phyloP scores from a whole-genome alignment of 352 stramenopile genomes.

The Pythium insidiosum region DNA sequence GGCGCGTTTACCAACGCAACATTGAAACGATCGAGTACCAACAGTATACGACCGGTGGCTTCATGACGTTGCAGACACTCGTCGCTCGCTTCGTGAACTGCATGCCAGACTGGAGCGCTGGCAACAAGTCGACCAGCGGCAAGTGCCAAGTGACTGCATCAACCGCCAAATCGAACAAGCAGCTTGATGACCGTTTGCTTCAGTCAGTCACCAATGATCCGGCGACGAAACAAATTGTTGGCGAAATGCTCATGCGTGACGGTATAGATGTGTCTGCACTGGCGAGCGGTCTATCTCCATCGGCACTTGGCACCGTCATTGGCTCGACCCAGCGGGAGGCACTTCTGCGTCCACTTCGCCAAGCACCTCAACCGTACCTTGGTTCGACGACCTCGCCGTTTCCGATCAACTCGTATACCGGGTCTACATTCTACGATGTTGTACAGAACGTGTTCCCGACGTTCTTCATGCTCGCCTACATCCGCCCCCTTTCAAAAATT shows the following conservation, averaged over 20 bases:
- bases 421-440: conserved; percentile 30
- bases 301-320: too few relatives aligned
- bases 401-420: conserved; percentile 10
- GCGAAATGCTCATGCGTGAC: not conserved
- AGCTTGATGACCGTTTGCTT: conserved; percentile 14
- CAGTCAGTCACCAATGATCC: conserved; percentile 13
- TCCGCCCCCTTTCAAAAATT: conserved; percentile 58
- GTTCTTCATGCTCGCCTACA: conserved; percentile 71
- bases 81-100: conserved; percentile 35
- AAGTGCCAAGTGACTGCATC: conserved; percentile 15
- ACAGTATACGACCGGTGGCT: conserved; percentile 22
- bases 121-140: conserved; percentile 13
- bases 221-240: conserved; percentile 6
- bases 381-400: conserved; percentile 9
- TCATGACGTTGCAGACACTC: conserved; percentile 43
- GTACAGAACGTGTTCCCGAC: conserved; percentile 33
- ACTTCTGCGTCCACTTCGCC: conserved; percentile 11
- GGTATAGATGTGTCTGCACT: not conserved
- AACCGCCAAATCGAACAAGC: conserved; percentile 1
- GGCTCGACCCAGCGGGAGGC: conserved; percentile 4
- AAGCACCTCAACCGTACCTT: conserved; percentile 12
- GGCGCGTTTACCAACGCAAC: conserved; percentile 13
- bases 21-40: conserved; percentile 15
- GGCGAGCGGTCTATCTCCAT: too few relatives aligned
- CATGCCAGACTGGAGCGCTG: conserved; percentile 21